phyloP scores from a whole-genome alignment of 768 basidiomycete species.

The Punctularia strigosozonata region DNA sequence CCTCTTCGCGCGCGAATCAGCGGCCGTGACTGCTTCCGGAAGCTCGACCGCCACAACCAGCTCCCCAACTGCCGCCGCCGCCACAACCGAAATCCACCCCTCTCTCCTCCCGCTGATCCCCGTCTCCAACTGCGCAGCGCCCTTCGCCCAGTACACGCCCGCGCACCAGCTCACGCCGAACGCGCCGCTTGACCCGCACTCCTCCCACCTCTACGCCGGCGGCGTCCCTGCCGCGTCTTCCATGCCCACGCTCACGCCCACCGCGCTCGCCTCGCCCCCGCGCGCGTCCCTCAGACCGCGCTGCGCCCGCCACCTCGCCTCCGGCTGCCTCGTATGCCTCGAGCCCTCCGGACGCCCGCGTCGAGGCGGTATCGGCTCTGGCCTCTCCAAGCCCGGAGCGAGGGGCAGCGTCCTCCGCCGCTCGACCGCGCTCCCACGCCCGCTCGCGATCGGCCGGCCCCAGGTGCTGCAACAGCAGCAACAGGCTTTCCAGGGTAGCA shows the following conservation, averaged over 20 bases:
- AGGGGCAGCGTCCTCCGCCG: slow-evolving; percentile 51
- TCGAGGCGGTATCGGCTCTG: slow-evolving; percentile 63
- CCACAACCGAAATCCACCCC: not conserved
- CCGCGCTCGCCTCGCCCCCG: too few species aligned
- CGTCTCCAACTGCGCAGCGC: slow-evolving; percentile 6
- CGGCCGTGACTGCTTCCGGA: slow-evolving; percentile 6
- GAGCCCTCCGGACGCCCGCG: slow-evolving; percentile 71
- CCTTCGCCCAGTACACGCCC: slow-evolving; percentile 26
- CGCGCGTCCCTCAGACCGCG: too few species aligned
- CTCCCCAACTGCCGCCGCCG: not conserved
- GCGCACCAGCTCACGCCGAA: slow-evolving; percentile 47
- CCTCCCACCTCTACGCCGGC: slow-evolving; percentile 23
- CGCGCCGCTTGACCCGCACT: not conserved
- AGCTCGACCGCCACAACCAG: too few species aligned
- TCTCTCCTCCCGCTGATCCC: not conserved
- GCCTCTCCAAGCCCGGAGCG: slow-evolving; percentile 44
- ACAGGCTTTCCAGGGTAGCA: slow-evolving; percentile 40
- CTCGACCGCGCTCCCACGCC: slow-evolving; percentile 13
- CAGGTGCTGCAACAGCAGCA: slow-evolving; percentile 9
- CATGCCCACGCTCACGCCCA: too few species aligned
- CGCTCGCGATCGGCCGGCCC: not conserved
- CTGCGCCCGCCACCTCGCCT: not conserved
- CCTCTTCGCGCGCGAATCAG: slow-evolving; percentile 62
- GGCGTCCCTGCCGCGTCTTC: too few species aligned
- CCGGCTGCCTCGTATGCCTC: slow-evolving; percentile 37